Percentiles rank a stretch among this genome's conserved stretches.
Conservation (phyloP, 208 protist species). For the Crithidia expoeki region DNA sequence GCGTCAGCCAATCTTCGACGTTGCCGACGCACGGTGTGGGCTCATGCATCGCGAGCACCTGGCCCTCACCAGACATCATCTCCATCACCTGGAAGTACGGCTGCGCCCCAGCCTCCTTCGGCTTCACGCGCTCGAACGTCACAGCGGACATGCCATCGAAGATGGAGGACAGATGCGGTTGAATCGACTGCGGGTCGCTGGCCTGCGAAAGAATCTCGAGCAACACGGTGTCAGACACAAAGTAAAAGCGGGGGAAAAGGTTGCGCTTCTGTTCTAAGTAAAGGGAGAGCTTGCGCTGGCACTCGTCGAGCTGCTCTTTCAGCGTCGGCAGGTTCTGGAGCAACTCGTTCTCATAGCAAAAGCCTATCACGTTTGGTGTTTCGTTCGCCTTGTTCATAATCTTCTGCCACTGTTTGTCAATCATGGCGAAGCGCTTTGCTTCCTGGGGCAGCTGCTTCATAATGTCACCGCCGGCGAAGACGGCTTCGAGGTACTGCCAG, state of each 20-base stretch:
- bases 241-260: conserved; percentile 99
- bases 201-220: conserved; percentile 98
- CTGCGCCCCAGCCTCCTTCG: conserved; percentile 88
- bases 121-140: conserved; percentile 91
- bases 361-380: conserved; percentile 93
- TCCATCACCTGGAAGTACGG: conserved; percentile 93
- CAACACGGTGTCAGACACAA: conserved; percentile 97
- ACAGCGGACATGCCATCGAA: conserved; percentile 94
- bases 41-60: conserved; percentile 88
- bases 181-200: conserved; percentile 93
- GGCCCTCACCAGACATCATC: conserved; percentile 91
- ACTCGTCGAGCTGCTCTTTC: conserved; percentile 96
- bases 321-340: conserved; percentile 94
- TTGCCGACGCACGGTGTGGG: conserved; percentile 92
- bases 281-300: conserved; percentile 97
- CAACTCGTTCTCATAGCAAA: conserved; percentile 96
- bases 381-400: conserved; percentile 97
- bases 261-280: conserved; percentile 98
- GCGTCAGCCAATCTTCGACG: conserved; percentile 95
- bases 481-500: conserved; percentile 97
- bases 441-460: conserved; percentile 97
- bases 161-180: conserved; percentile 93
- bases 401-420: conserved; percentile 97
- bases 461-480: conserved; percentile 97
- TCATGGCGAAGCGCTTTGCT: conserved; percentile 95